These are phyloP conservation scores for Leccinum subfulvum DNA, from an alignment of 1,284 basidiomycete species.

Conservation along the genomic window DNA sequence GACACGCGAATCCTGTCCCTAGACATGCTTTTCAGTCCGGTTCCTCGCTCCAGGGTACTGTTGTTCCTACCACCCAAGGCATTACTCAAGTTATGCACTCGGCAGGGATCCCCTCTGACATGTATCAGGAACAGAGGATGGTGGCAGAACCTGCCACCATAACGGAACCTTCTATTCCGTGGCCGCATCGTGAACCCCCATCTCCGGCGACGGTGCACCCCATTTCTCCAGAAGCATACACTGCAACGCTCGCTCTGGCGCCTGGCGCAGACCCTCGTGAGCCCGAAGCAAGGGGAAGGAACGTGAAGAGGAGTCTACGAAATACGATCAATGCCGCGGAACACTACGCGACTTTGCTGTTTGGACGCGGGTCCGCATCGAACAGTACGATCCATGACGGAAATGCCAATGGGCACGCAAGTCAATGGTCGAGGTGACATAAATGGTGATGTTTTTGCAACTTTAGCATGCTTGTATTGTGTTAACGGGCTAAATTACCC, in stretches of 20 bases:
- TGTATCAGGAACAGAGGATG: conserved; percentile 18
- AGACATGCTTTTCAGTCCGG: conserved; percentile 25
- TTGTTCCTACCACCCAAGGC: conserved; percentile 28
- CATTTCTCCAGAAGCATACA: conserved; percentile 37
- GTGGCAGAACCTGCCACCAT: conserved; percentile 10
- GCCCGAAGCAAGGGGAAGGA: conserved; percentile 49
- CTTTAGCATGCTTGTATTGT: conserved; percentile 13
- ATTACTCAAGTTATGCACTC: conserved; percentile 40
- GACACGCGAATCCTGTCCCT: conserved; percentile 17
- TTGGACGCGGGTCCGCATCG: conserved; percentile 43
- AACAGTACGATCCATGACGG: conserved; percentile 24
- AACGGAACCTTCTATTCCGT: conserved; percentile 23
- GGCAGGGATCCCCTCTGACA: conserved; percentile 30
- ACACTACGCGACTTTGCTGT: conserved; percentile 64
- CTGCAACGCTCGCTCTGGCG: conserved; percentile 42
- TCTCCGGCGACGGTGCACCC: conserved; percentile 26
- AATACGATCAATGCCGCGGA: conserved; percentile 68
- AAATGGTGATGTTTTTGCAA: conserved; percentile 10
- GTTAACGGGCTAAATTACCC: conserved; percentile 1
- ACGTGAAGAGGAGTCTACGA: conserved; percentile 60
- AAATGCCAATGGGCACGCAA: conserved; percentile 22
- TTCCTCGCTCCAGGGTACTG: conserved; percentile 18
- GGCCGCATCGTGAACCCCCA: conserved; percentile 28
- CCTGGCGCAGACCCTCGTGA: conserved; percentile 30
- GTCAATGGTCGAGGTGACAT: conserved; percentile 25